phyloP scores from a whole-genome alignment of 345 rosid genomes.

The Gossypium thurberi region DNA sequence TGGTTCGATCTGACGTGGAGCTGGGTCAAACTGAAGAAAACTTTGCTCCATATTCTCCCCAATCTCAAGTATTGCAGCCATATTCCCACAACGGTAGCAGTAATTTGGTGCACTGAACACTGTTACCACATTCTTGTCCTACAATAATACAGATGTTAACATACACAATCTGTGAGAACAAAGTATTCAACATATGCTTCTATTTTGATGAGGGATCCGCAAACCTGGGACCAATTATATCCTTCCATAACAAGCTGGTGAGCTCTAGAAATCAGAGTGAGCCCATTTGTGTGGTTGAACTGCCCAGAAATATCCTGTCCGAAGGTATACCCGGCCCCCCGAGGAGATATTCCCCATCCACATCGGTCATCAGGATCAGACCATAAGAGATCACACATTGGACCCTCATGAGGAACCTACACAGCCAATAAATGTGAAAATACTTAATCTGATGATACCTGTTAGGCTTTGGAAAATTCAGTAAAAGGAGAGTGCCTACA shows the following conservation, averaged over 20 bases:
- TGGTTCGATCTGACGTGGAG: conserved; percentile 75
- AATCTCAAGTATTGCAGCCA: conserved; percentile 85
- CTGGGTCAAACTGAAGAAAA: conserved; percentile 85
- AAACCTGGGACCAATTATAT: conserved; percentile 81
- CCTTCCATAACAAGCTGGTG: conserved; percentile 96
- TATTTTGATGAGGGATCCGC: conserved; percentile 4
- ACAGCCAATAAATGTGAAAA: not conserved
- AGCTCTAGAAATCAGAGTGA: conserved; percentile 71
- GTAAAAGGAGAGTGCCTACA: not conserved
- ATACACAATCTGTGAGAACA: not conserved
- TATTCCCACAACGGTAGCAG: conserved; percentile 78
- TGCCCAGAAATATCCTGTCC: conserved; percentile 68
- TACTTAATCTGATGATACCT: not conserved
- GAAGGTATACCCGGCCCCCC: conserved; percentile 53
- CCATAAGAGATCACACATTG: conserved; percentile 86
- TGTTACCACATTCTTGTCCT: conserved; percentile 81
- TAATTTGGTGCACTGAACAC: conserved; percentile 86
- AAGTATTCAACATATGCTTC: not conserved
- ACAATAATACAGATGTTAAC: not conserved
- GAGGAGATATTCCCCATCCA: conserved; percentile 56
- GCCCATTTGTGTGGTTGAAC: conserved; percentile 78
- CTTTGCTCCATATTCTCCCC: conserved; percentile 84
- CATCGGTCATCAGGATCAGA: conserved; percentile 61
- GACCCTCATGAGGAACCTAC: conserved; percentile 89
- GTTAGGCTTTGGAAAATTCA: not conserved